Base-by-base conservation (phyloP, 2,329 filamentous ascomycete genomes). In the Fusarium sp. region DNA sequence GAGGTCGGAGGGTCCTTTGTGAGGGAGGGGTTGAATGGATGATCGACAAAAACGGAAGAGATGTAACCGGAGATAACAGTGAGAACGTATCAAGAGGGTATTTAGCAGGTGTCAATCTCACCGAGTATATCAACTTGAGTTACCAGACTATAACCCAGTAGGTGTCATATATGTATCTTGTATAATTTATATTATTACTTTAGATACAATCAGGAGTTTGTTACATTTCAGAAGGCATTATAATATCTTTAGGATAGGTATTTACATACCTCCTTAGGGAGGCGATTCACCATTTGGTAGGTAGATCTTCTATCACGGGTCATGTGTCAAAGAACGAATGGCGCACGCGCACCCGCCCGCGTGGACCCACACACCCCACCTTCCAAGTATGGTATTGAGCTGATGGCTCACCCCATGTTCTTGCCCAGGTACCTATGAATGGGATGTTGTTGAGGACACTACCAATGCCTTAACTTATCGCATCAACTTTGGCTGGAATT, bases 311-410 rank as follows among this genome's bases (percentile, higher is more conserved):
- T 45, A 36, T 68, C 58, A 70, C 51, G 67, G 50, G 67, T 50
- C 58, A 39, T 34, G 18, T 49, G 33, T 40, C 38, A 52, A 48
- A 53, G 48, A 11, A 31, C 9, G 10, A 31, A 31, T 31, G 38
- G 61, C 42, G 52, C 55, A 66, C 43, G 56, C 68, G 51, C 55
- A 65, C 69, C 38, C 40, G 34, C 57, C 33, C 36, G 42, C 26
- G 26, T 42, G 20, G 52, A 49, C 58, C 68, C 60, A 51, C 57
- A 53, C 72, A 57, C 48, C 67, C 68, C 69, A 70, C 72, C 66
- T 73, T 49, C 60, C 66, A 15, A 40, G 57, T 60, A 44, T 58
- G 63, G 64, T 22, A 20, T 49, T 54, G 17, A 34, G 28, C 28
- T 31, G 10, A 31, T 31, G n/a, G n/a, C 39, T 40, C 39, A 40